phyloP scores from a whole-genome alignment of 176 grass and related monocot species.

The Oryza officinalis region DNA sequence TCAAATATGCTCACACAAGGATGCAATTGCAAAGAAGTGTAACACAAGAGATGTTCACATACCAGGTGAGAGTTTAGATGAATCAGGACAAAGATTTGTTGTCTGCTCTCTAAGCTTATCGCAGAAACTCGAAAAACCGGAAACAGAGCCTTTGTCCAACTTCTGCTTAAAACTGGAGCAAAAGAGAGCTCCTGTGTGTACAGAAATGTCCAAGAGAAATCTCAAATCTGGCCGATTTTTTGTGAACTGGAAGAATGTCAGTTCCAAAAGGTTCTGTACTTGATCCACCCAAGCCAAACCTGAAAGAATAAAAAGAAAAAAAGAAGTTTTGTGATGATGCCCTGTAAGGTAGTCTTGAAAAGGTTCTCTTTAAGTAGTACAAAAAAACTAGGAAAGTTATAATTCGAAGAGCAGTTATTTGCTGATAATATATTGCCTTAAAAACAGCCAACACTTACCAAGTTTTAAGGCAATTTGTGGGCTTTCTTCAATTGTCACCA shows the following conservation, averaged over 20 bases:
- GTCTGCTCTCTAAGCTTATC: neutral
- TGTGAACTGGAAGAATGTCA: conserved; percentile 22
- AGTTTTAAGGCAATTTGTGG: conserved; percentile 27
- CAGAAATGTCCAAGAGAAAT: neutral
- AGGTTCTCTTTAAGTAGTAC: neutral
- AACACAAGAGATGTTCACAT: conserved; percentile 19
- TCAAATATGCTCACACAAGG: neutral
- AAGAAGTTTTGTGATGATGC: neutral
- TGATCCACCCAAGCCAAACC: conserved; percentile 38
- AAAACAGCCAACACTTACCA: conserved; percentile 31
- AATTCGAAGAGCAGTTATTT: neutral
- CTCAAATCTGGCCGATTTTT: neutral
- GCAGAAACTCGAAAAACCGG: neutral
- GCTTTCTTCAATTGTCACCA: conserved; percentile 31
- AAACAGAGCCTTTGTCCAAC: neutral
- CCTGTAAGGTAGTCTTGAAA: neutral
- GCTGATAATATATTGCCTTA: conserved; percentile 16
- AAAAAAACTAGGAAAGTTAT: conserved; percentile 4
- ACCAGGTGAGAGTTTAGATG: conserved; percentile 13
- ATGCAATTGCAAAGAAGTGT: neutral
- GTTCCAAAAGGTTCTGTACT: conserved; percentile 11
- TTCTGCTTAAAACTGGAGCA: conserved; percentile 28
- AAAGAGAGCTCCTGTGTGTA: neutral
- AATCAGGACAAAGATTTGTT: neutral
- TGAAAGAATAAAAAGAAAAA: conserved; percentile 20